Base-by-base conservation (phyloP, 345 rosid genomes). In the Citrus maxima region DNA sequence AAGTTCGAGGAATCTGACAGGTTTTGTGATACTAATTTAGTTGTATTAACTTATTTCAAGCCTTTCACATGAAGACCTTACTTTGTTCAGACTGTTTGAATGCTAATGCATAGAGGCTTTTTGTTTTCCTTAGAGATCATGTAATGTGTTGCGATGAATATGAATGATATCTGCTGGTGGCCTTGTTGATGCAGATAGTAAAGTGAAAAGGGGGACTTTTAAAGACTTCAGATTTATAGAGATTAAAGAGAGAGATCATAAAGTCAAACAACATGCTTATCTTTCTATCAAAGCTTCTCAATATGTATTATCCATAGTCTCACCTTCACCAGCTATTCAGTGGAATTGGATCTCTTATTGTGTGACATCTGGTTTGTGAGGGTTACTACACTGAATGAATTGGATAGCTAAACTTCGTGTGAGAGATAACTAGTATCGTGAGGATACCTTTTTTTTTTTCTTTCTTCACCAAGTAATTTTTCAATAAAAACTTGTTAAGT, bases 141-240 rank as follows among this genome's bases (percentile, higher is more conserved):
- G 80, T 55, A 67, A 59, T 71, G 59, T 86, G 70, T 72, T 74
- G 58, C 40, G 69, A n/a, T 80, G 69, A 68, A 75, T 73, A 78
- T 81, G 83, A 87, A 84, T 80, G 64, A 73, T 81, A 78, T 83
- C 77, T 80, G 82, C 88, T 80, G 79, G 84, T 86, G 88, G 83
- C 82, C 79, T 85, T 90, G 86, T 86, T 85, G 81, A 80, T 87
- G 92, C 94, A 87, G 92, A 87, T 86, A 78, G 82, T 86, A 88
- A 82, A 86, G 84, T 89, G 87, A 84, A 89, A 84, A 81, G 81
- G 85, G 78, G 79, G 88, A 81, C 74, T 82, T 80, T 80, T 87
- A 85, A 90, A 85, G 89, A 82, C 85, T 79, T 84, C 77, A 80
- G 85, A 74, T 85, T 79, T 85, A 80, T 88, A 85, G 85, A 81